Percentiles rank a stretch among this genome's conserved stretches.
Evolutionary conservation across 768 basidiomycete genomes (phyloP).

Genomic region (Rhizopogon salebrosus): DNA sequence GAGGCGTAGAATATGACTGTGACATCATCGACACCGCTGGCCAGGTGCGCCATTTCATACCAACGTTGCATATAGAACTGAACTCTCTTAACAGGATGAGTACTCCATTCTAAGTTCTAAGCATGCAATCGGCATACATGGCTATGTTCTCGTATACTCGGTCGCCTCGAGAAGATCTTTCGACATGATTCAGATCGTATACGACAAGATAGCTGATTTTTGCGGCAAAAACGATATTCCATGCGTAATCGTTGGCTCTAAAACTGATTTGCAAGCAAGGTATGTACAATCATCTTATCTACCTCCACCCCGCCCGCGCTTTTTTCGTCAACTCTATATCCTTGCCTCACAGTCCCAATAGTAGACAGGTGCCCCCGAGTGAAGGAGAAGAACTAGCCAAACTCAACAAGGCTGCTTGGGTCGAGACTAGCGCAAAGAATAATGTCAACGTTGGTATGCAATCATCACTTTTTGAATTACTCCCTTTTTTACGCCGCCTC

Average conservation of each 20-base stretch:
- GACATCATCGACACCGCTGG: slow-evolving; percentile 98
- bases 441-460: slow-evolving; percentile 84
- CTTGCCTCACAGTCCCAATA: slow-evolving; percentile 32
- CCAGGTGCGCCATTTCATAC: slow-evolving; percentile 52
- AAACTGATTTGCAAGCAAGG: slow-evolving; percentile 78
- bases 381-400: slow-evolving; percentile 76
- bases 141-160: slow-evolving; percentile 94
- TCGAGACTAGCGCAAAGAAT: slow-evolving; percentile 86
- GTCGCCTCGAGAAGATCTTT: slow-evolving; percentile 87
- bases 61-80: slow-evolving; percentile 4
- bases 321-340: slow-evolving; percentile 16
- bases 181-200: slow-evolving; percentile 90
- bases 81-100: slow-evolving; percentile 63
- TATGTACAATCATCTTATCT: slow-evolving; percentile 31
- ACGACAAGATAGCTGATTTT: slow-evolving; percentile 91
- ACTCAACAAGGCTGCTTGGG: slow-evolving; percentile 68
- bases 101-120: slow-evolving; percentile 91
- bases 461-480: slow-evolving; percentile 1
- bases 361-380: slow-evolving; percentile 68
- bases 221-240: slow-evolving; percentile 81
- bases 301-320: slow-evolving; percentile 8
- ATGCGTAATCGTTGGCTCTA: slow-evolving; percentile 92
- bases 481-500: slow-evolving; percentile 1
- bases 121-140: slow-evolving; percentile 95
- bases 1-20: slow-evolving; percentile 89